These are phyloP conservation scores for Zangia roseola DNA, from an alignment of 768 basidiomycete species.

Conservation along the genomic window DNA sequence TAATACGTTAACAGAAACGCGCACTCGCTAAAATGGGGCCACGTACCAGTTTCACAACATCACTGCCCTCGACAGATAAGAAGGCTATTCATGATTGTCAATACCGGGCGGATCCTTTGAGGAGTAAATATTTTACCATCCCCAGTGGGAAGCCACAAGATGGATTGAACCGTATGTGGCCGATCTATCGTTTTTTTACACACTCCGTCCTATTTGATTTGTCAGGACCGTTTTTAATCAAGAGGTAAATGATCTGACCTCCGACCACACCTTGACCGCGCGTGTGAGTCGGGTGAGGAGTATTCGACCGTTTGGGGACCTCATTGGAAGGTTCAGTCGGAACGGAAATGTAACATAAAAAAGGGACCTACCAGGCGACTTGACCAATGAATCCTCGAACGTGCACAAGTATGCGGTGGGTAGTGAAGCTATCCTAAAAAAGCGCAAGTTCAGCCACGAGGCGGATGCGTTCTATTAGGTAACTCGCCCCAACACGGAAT, in stretches of 20 bases:
- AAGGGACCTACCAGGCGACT: conserved; percentile 45
- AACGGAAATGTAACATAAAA: not conserved
- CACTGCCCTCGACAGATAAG: conserved; percentile 49
- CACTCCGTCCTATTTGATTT: conserved; percentile 43
- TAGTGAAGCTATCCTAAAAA: conserved; percentile 40
- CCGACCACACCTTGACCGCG: conserved; percentile 52
- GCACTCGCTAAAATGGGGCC: conserved; percentile 1
- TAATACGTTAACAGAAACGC: conserved; percentile 16
- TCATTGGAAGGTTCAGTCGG: conserved; percentile 20
- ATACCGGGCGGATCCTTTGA: conserved; percentile 6
- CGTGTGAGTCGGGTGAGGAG: conserved; percentile 50
- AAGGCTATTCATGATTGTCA: conserved; percentile 38
- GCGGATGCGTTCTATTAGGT: conserved; percentile 3
- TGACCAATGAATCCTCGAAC: conserved; percentile 53
- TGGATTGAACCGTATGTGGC: conserved; percentile 44
- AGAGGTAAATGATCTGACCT: conserved; percentile 31
- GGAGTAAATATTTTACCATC: conserved; percentile 35
- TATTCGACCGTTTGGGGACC: conserved; percentile 47
- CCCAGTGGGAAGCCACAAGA: conserved; percentile 51
- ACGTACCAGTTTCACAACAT: conserved; percentile 45
- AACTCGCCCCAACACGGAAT: conserved; percentile 46
- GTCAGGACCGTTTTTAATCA: conserved; percentile 4
- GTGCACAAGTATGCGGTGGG: conserved; percentile 50
- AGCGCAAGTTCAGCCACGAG: conserved; percentile 13
- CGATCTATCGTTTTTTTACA: conserved; percentile 51